Conservation (phyloP, 257 asterid genomes). For the Lycium ferocissimum region DNA sequence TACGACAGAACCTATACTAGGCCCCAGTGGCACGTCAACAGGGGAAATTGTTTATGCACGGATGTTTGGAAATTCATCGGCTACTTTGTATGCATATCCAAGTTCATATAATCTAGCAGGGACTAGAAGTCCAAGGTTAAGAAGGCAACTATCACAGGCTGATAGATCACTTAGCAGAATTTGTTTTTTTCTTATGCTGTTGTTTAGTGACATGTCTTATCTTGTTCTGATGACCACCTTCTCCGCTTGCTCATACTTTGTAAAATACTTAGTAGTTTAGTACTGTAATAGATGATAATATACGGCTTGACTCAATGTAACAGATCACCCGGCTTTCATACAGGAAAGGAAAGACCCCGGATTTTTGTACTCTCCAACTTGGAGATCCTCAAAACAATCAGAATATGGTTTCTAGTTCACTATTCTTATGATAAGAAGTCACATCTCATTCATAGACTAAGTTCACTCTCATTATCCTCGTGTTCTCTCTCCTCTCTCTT, state of each 20-base stretch:
- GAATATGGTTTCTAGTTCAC: not conserved
- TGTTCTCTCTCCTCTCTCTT: too few relatives aligned
- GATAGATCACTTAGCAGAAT: constrained; percentile 65
- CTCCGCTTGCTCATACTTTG: not conserved
- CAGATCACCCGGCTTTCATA: not conserved
- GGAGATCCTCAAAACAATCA: not conserved
- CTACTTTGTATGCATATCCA: constrained; percentile 52
- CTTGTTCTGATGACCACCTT: constrained; percentile 50
- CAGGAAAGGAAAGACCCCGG: too few relatives aligned
- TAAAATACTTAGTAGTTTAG: not conserved
- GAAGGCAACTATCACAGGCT: constrained; percentile 52
- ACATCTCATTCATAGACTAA: too few relatives aligned
- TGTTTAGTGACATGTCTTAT: constrained; percentile 60
- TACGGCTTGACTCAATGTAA: not conserved
- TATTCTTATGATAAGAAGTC: not conserved
- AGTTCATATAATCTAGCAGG: constrained; percentile 49
- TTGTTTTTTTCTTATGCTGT: constrained; percentile 61
- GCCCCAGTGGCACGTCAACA: constrained; percentile 27
- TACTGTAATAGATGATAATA: not conserved
- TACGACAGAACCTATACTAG: constrained; percentile 34
- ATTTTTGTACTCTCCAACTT: too few relatives aligned
- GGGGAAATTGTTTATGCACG: constrained; percentile 63
- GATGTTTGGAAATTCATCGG: constrained; percentile 56
- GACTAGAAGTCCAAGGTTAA: constrained; percentile 52
- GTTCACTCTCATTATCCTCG: too few relatives aligned